Evolutionary conservation across 2,329 filamentous ascomycete genomes (phyloP).

Genomic region (Aspergillus quadrilineatus): DNA sequence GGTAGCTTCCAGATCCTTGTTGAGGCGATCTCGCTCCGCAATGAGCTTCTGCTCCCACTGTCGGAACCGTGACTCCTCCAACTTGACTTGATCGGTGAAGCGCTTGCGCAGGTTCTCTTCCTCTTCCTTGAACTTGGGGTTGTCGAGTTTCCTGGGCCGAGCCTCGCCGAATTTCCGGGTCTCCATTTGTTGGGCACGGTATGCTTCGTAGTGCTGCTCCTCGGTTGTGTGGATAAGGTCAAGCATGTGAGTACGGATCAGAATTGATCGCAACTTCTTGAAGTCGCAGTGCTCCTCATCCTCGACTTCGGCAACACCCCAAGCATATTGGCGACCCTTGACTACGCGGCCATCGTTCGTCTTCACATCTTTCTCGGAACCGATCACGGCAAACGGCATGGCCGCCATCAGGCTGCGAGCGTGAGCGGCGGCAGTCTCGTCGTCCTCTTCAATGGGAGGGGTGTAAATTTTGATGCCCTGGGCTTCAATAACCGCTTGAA

Average conservation of each 20-base stretch:
- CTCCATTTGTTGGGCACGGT: conserved; percentile 99
- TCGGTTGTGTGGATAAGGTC: conserved; percentile 99
- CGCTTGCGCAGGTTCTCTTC: conserved; percentile 97
- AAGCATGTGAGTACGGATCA: conserved; percentile 99
- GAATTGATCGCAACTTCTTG: conserved; percentile 98
- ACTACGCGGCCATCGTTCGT: conserved; percentile 93
- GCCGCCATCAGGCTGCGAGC: conserved; percentile 91
- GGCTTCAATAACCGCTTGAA: conserved; percentile 91
- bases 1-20: conserved; percentile 98
- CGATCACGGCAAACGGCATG: conserved; percentile 98
- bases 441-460: conserved; percentile 95
- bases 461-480: conserved; percentile 99
- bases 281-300: conserved; percentile 99
- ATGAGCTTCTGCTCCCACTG: conserved; percentile 99
- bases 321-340: conserved; percentile 98
- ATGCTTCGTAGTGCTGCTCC: conserved; percentile 98
- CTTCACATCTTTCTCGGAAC: conserved; percentile 98
- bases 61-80: conserved; percentile 98
- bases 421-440: conserved; percentile 92
- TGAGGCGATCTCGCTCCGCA: conserved; percentile 94
- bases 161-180: conserved; percentile 99
- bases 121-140: conserved; percentile 99
- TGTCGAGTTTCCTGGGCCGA: conserved; percentile 94
- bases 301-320: conserved; percentile 99
- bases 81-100: conserved; percentile 99